These are phyloP conservation scores for Lithospermum erythrorhizon DNA, from an alignment of 257 asterid genomes.

Conservation along the genomic window DNA sequence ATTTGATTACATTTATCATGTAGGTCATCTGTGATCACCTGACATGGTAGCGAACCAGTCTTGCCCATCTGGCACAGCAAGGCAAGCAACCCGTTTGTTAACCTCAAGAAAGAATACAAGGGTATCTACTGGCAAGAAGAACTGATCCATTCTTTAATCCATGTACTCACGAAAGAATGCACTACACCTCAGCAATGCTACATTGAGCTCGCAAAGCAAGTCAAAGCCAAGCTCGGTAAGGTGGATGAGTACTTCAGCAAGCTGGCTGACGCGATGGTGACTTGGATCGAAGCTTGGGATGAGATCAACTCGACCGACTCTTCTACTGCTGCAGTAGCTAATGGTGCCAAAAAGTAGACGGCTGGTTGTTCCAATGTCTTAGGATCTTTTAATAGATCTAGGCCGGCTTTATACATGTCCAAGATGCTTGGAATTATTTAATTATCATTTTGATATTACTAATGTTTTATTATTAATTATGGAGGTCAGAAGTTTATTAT, in stretches of 20 bases:
- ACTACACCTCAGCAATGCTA: conserved; percentile 58
- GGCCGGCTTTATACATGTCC: neutral
- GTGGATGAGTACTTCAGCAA: conserved; percentile 50
- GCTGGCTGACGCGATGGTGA: conserved; percentile 61
- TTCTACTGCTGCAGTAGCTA: conserved; percentile 2
- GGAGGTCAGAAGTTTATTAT: neutral
- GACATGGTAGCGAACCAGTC: conserved; percentile 63
- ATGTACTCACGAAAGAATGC: conserved; percentile 6
- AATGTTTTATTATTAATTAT: neutral
- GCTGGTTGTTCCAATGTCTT: neutral
- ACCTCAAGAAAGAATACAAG: conserved; percentile 21
- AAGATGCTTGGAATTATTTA: neutral
- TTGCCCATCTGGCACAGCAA: conserved; percentile 81
- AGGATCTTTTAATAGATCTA: neutral
- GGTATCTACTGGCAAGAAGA: too few species aligned
- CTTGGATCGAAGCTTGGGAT: conserved; percentile 69
- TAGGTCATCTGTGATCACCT: conserved; percentile 61
- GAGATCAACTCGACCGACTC: conserved; percentile 31
- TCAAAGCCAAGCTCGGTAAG: conserved; percentile 40
- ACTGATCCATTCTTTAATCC: too few species aligned
- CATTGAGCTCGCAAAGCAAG: conserved; percentile 53
- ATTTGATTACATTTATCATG: neutral
- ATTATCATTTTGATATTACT: neutral
- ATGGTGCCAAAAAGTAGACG: conserved; percentile 1
- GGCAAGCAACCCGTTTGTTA: conserved; percentile 70